A percentile compares a stretch with the other conserved stretches of the same genome.
Evolutionary conservation across 2,329 filamentous ascomycete genomes (phyloP).

Genomic region (Orbilia oligospora): DNA sequence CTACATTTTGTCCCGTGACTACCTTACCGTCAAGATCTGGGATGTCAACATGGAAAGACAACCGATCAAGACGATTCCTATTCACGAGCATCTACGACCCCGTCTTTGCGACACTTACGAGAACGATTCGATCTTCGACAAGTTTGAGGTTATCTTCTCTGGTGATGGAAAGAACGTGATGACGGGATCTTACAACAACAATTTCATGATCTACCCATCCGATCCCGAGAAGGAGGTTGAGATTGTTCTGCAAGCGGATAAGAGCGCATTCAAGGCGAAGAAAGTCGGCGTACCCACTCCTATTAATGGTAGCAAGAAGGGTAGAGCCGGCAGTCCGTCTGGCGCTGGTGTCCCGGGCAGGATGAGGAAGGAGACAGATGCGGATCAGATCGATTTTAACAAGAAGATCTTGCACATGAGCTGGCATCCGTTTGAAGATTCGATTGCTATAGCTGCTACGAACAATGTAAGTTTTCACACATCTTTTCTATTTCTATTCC

Average conservation of each 20-base stretch:
- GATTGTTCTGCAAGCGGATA: conserved; percentile 96
- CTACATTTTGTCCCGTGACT: conserved; percentile 97
- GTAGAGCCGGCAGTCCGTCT: conserved; percentile 88
- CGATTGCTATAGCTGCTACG: conserved; percentile 98
- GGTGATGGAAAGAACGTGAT: conserved; percentile 99
- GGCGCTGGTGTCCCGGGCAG: conserved; percentile 84
- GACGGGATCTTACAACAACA: conserved; percentile 99
- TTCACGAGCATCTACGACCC: conserved; percentile 95
- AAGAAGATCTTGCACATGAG: conserved; percentile 99
- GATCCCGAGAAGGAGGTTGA: conserved; percentile 97
- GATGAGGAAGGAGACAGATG: conserved; percentile 99
- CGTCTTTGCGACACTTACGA: conserved; percentile 98
- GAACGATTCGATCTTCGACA: conserved; percentile 99
- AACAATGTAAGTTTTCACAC: conserved; percentile 97
- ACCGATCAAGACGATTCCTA: conserved; percentile 97
- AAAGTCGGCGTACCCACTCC: conserved; percentile 98
- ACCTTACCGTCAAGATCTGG: conserved; percentile 99
- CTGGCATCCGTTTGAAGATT: conserved; percentile 99
- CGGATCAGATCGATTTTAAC: conserved; percentile 99
- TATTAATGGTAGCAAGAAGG: conserved; percentile 95
- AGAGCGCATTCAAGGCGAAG: conserved; percentile 99
- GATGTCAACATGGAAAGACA: conserved; percentile 99
- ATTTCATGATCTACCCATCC: conserved; percentile 99
- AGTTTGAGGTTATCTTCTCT: conserved; percentile 99
- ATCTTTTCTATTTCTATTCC: background rate